These are phyloP conservation scores for Singerocomus inundabilis DNA, from an alignment of 1,284 basidiomycete species.

Conservation along the genomic window DNA sequence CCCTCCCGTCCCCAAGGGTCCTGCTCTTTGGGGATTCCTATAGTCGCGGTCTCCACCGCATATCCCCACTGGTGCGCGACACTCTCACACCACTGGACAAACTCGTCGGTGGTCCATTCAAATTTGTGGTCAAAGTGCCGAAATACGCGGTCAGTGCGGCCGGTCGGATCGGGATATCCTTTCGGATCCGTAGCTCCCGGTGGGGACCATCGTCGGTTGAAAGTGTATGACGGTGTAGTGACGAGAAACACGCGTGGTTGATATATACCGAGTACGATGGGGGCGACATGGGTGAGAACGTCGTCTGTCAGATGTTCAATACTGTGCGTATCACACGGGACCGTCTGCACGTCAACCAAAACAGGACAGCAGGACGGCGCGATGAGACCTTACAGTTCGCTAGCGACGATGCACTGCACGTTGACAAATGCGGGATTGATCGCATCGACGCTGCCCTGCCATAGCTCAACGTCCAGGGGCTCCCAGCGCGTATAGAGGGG, in stretches of 20 bases:
- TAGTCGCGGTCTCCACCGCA: conserved; percentile 50
- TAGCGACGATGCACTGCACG: conserved; percentile 81
- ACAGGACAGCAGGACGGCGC: background rate
- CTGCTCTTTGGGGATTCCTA: conserved; percentile 54
- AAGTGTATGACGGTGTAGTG: conserved; percentile 89
- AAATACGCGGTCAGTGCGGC: conserved; percentile 71
- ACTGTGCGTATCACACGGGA: conserved; percentile 37
- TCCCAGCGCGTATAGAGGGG: conserved; percentile 63
- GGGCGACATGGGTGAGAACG: conserved; percentile 75
- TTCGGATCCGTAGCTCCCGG: conserved; percentile 48
- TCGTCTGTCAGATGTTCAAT: conserved; percentile 84
- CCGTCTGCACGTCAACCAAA: conserved; percentile 4
- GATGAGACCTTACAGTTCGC: conserved; percentile 70
- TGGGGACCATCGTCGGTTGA: conserved; percentile 82
- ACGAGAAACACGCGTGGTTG: conserved; percentile 77
- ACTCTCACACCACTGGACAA: conserved; percentile 64
- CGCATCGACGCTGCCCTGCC: conserved; percentile 78
- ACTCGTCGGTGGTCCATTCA: conserved; percentile 88
- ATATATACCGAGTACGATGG: conserved; percentile 80
- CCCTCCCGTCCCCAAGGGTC: conserved; percentile 72
- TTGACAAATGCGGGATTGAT: conserved; percentile 74
- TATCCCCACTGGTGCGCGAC: conserved; percentile 78
- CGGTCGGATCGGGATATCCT: conserved; percentile 73
- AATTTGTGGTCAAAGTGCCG: conserved; percentile 90
- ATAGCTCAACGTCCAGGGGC: conserved; percentile 67